These are phyloP conservation scores for Cubamyces sp. DNA, from an alignment of 768 basidiomycete genomes.

Conservation along the genomic window DNA sequence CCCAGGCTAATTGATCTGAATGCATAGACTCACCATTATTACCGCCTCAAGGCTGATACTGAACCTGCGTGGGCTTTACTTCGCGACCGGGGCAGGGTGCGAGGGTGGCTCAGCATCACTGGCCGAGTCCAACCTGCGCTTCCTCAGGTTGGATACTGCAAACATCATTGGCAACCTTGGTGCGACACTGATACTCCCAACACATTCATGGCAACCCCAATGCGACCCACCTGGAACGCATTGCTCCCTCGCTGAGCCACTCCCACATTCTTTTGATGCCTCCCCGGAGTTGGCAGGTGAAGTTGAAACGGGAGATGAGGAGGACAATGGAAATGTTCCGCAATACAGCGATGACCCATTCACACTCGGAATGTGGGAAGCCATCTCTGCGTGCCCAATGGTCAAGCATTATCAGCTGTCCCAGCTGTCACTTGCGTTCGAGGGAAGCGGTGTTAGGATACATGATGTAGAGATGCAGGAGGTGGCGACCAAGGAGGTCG, in stretches of 20 bases:
- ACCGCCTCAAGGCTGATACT: constrained; percentile 12
- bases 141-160: constrained; percentile 1
- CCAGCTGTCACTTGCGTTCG: no score
- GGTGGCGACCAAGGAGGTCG: no score
- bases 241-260: background rate
- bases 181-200: constrained; percentile 1
- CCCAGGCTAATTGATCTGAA: no score
- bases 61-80: constrained; percentile 13
- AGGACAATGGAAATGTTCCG: background rate
- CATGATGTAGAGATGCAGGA: no score
- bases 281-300: no score
- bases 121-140: constrained; percentile 4
- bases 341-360: constrained; percentile 1
- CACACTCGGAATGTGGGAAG: background rate
- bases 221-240: background rate
- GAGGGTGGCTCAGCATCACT: background rate
- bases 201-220: no score
- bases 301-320: background rate
- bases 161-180: constrained; percentile 12
- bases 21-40: constrained; percentile 8
- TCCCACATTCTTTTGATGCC: no score
- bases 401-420: no score
- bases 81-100: background rate
- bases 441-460: no score
- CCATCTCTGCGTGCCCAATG: no score